Conservation (phyloP, 2,329 filamentous ascomycete genomes). For the Aspergillus puulaauensis region DNA sequence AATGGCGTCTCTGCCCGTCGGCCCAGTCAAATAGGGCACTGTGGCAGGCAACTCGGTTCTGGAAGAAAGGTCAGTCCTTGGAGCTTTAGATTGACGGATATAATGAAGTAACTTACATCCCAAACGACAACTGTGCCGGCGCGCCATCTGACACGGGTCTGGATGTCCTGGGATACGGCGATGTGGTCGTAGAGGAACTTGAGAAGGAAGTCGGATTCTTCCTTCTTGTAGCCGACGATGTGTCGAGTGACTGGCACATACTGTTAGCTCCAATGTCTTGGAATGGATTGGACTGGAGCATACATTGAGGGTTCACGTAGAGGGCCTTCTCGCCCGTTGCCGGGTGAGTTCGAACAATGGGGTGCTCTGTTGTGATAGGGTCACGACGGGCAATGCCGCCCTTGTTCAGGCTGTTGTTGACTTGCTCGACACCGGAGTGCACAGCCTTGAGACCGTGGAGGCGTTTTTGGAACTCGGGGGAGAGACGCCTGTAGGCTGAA, state of each 20-base stretch:
- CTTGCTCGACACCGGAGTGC: constrained; percentile 82
- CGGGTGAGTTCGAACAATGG: constrained; percentile 77
- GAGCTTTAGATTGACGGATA: neutral
- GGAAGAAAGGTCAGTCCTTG: constrained; percentile 9
- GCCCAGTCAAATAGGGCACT: constrained; percentile 81
- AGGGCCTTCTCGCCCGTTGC: constrained; percentile 76
- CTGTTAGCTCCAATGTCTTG: neutral
- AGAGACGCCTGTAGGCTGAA: constrained; percentile 78
- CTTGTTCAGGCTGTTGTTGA: constrained; percentile 63
- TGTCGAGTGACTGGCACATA: constrained; percentile 65
- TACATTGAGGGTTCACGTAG: constrained; percentile 80
- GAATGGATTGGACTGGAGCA: constrained; percentile 29
- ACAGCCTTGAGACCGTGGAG: constrained; percentile 78
- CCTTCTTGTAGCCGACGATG: constrained; percentile 81
- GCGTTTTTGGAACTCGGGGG: constrained; percentile 73
- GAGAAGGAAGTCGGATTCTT: constrained; percentile 75
- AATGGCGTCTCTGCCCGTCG: constrained; percentile 71
- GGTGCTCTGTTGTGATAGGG: constrained; percentile 72
- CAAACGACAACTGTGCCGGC: constrained; percentile 79
- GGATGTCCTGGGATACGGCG: constrained; percentile 69
- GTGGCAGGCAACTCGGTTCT: constrained; percentile 75
- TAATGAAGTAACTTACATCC: constrained; percentile 54
- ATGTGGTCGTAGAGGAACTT: constrained; percentile 78
- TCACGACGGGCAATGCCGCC: constrained; percentile 74
- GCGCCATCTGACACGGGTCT: constrained; percentile 74